Evolutionary conservation across 768 basidiomycete genomes (phyloP).

Genomic region (Terana coerulea): DNA sequence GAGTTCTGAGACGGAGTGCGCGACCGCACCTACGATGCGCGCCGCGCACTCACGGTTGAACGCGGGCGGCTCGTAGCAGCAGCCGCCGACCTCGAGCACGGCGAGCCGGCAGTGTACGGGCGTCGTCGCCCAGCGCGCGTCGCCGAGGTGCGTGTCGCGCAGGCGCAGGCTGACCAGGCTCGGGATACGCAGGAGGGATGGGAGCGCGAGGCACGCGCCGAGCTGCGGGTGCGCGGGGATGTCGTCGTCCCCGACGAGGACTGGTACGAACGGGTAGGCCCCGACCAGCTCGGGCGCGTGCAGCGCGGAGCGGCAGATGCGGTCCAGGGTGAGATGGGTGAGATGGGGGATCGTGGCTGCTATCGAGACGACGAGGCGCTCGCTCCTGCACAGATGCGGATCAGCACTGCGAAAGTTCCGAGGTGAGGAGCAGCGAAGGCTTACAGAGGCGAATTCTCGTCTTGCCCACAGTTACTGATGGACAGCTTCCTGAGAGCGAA

Average conservation of each 20-base stretch:
- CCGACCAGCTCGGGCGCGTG: constrained; percentile 59
- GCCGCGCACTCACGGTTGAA: constrained; percentile 53
- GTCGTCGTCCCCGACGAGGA: constrained; percentile 59
- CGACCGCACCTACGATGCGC: constrained; percentile 56
- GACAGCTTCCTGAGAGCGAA: constrained; percentile 40
- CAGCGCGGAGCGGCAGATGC: constrained; percentile 59
- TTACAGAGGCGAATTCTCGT: constrained; percentile 34
- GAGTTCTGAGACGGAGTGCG: constrained; percentile 49
- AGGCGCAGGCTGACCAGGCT: constrained; percentile 58
- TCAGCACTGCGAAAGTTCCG: background rate
- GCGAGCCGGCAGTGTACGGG: constrained; percentile 48
- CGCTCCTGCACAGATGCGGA: constrained; percentile 43
- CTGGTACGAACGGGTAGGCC: constrained; percentile 52
- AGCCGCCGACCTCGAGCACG: constrained; percentile 51
- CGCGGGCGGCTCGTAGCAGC: constrained; percentile 48
- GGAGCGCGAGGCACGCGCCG: constrained; percentile 58
- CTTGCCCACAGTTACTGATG: constrained; percentile 41
- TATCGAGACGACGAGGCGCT: constrained; percentile 66
- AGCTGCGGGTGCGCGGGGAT: constrained; percentile 47
- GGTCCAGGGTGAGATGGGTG: constrained; percentile 53
- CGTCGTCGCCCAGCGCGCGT: constrained; percentile 47
- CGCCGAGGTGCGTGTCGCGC: constrained; percentile 68
- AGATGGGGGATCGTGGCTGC: constrained; percentile 57
- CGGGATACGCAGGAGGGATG: constrained; percentile 61
- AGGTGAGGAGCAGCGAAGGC: constrained; percentile 15